Conservation (phyloP, 1,284 basidiomycete genomes). For the Pterula multifida region DNA sequence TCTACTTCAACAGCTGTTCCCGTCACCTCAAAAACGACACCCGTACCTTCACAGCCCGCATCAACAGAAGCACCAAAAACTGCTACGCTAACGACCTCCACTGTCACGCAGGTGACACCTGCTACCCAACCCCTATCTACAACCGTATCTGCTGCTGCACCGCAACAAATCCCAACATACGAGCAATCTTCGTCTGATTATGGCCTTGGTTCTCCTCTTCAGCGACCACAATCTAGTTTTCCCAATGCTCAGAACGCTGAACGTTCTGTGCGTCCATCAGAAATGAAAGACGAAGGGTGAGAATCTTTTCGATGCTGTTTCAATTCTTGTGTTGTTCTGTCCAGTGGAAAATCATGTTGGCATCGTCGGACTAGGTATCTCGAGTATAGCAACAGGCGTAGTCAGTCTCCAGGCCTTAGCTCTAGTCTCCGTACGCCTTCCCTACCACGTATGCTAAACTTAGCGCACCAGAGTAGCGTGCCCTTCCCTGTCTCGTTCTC, state of each 20-base stretch:
- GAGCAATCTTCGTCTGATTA: conserved; percentile 53
- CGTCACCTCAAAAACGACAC: conserved; percentile 13
- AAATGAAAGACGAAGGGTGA: conserved; percentile 99
- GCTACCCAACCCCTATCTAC: conserved; percentile 13
- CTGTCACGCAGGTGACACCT: conserved; percentile 13
- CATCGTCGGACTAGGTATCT: conserved; percentile 14
- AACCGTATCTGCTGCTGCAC: conserved; percentile 22
- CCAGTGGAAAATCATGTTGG: conserved; percentile 3
- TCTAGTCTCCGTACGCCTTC: conserved; percentile 47
- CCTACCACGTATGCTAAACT: conserved; percentile 58
- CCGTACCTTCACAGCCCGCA: conserved; percentile 12
- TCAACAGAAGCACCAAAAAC: conserved; percentile 10
- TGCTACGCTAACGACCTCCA: conserved; percentile 11
- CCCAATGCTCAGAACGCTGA: conserved; percentile 36
- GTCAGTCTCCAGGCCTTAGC: conserved; percentile 59
- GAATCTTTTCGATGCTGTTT: conserved; percentile 20
- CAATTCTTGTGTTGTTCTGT: conserved; percentile 5
- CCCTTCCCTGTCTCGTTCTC: conserved; percentile 43
- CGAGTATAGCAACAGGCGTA: conserved; percentile 21
- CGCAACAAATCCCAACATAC: conserved; percentile 64
- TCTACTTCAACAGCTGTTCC: conserved; percentile 12
- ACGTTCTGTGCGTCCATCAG: conserved; percentile 72
- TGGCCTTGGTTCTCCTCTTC: conserved; percentile 37
- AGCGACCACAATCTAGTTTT: conserved; percentile 21
- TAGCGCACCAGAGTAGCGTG: conserved; percentile 60